Evolutionary conservation across 2,329 filamentous ascomycete genomes (phyloP), one percentile per base, ranked within the genome.

Genomic region (Rutstroemia sp.): DNA sequence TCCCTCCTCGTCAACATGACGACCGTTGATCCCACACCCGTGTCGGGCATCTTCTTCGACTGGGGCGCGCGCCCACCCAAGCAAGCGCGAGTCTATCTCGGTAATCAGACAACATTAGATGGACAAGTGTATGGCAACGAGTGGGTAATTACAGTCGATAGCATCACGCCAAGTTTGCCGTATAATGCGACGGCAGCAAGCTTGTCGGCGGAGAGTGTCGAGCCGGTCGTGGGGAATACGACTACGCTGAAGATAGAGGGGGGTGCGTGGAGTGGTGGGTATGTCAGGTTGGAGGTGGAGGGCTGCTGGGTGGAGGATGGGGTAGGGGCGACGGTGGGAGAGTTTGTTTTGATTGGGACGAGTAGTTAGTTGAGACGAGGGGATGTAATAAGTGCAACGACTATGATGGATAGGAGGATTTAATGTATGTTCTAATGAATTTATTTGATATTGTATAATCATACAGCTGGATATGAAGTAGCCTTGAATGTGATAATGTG

Each of bases 41-140:
- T 82, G 48, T 70, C 69, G 0, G 74, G 74, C 1, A 73, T 87
- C 56, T 71, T 72, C 48, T 85, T 85, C 66, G 80, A 85, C 67
- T 87, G 80, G 82, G 81, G 77, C 0, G 71, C 78, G 51, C 70
- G 74, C 2, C 82, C 82, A 0, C 82, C 83, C 0, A 64, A 68
- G 1, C 75, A 74, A 56, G 84, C 77, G 52, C 74, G 71, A 1
- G 74, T 87, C 2, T 73, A 76, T 9, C 78, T 86, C 66, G 77
- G 67, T 1, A 74, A 80, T 25, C 72, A 18, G 2, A 66, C 63
- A 2, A 52, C 58, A 19, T 58, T 59, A n/a, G 47, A 58, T 6
- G 50, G 49, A n/a, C 42, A 51, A 5, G 21, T 62, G 7, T 53
- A 30, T 25, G 62, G 61, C 3, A 57, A 45, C 3, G 62, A 62